Evolutionary conservation across 306 rosid species (phyloP).

Genomic region (Rosa persica): DNA sequence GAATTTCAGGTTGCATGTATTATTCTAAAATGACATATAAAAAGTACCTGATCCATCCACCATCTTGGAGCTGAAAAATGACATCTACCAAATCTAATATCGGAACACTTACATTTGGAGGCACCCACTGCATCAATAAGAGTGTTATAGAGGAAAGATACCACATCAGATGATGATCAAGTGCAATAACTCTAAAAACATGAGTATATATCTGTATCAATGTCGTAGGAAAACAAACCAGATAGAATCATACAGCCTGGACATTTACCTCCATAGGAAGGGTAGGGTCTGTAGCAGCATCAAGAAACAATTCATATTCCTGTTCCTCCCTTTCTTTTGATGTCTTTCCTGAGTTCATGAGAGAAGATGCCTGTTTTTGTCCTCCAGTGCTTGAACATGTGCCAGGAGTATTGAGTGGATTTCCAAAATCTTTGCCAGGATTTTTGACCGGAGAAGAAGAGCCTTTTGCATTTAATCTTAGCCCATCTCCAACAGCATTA

Average conservation of each 20-base stretch:
- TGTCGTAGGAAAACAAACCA: background rate
- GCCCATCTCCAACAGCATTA: slow-evolving; percentile 48
- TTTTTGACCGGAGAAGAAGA: slow-evolving; percentile 44
- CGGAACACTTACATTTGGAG: slow-evolving; percentile 88
- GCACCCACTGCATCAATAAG: slow-evolving; percentile 80
- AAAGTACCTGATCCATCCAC: slow-evolving; percentile 97
- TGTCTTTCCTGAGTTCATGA: slow-evolving; percentile 37
- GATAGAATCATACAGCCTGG: background rate
- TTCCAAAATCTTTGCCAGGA: slow-evolving; percentile 35
- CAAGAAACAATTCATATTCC: slow-evolving; percentile 49
- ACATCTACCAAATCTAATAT: slow-evolving; percentile 91
- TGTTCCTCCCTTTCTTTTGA: slow-evolving; percentile 47
- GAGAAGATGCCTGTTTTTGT: slow-evolving; percentile 44
- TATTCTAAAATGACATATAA: slow-evolving; percentile 7
- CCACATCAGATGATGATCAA: slow-evolving; percentile 9
- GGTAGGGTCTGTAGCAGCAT: slow-evolving; percentile 56
- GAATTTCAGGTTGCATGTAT: background rate
- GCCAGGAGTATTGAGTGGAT: slow-evolving; percentile 39
- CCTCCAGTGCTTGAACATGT: slow-evolving; percentile 43
- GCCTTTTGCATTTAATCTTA: slow-evolving; percentile 53
- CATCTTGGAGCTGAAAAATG: slow-evolving; percentile 93
- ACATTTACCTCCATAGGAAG: slow-evolving; percentile 84
- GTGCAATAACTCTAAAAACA: background rate
- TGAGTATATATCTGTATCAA: background rate
- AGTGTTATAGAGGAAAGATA: slow-evolving; percentile 25